These are phyloP conservation scores for Parastagonospora nodorum DNA, from an alignment of 2,329 filamentous ascomycete genomes.

Conservation along the genomic window DNA sequence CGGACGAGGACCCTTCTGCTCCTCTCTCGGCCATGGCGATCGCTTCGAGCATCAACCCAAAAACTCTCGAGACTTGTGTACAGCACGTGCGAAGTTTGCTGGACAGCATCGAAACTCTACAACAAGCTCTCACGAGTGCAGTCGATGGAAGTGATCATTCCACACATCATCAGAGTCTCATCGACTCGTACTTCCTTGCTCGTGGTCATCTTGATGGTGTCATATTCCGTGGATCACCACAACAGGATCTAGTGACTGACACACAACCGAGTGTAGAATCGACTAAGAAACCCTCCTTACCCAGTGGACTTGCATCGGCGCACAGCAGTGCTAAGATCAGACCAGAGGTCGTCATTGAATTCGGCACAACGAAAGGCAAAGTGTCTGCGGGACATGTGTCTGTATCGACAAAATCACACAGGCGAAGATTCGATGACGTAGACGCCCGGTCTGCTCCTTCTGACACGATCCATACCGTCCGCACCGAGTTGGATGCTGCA, in stretches of 20 bases:
- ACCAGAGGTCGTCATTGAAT: too few species aligned
- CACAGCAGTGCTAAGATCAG: too few species aligned
- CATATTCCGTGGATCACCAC: conserved; percentile 9
- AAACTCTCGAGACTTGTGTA: conserved; percentile 28
- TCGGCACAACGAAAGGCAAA: too few species aligned
- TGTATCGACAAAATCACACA: too few species aligned
- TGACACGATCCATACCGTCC: too few species aligned
- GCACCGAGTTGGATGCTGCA: too few species aligned
- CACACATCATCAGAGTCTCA: conserved; percentile 28
- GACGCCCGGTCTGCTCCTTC: too few species aligned
- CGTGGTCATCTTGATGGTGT: conserved; percentile 21
- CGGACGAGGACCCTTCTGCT: too few species aligned
- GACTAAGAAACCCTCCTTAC: not conserved
- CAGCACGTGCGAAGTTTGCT: conserved; percentile 29
- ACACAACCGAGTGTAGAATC: not conserved
- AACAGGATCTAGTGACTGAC: not conserved
- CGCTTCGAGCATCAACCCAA: conserved; percentile 22
- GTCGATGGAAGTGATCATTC: conserved; percentile 45
- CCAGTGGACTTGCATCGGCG: too few species aligned
- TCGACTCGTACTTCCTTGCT: conserved; percentile 32
- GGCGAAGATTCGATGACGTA: too few species aligned
- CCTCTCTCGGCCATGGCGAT: too few species aligned
- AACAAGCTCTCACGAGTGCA: conserved; percentile 43
- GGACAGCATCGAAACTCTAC: conserved; percentile 26
- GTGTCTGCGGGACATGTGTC: too few species aligned